Evolutionary conservation across 1,139 yeast species (phyloP), one percentile per base, ranked within the genome.

Genomic region (Magnusiomyces sp.): DNA sequence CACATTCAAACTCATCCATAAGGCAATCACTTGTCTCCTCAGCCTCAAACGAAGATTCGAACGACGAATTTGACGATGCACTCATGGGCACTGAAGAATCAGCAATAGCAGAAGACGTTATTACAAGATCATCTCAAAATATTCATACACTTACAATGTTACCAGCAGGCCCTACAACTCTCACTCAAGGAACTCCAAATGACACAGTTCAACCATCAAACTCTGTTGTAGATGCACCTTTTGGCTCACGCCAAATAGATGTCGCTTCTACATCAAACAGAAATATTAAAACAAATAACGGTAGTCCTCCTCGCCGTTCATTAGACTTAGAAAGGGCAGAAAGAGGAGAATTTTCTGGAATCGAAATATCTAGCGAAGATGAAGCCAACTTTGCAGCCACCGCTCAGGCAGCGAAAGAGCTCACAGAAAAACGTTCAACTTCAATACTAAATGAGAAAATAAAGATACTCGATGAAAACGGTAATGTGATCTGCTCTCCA

Each of bases 401-500:
- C 7, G 46, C 46, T 4, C 31, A 34, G 14, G 46, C 46, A 20
- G 46, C 46, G 2, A 16, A 34, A 14, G 14, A 34, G 13, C 34
- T 43, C 2, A 17, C 17, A 3, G 32, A 13, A n/a, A 34, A 43
- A 23, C 40, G 46, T 5, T 19, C 40, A 31, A 9, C 13, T 31
- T 31, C 11, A 31, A 13, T 31, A 9, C 9, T 13, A 31, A 31
- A 9, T 13, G 9, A 9, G 34, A 40, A 20, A 9, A 23, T 10
- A 11, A 23, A 17, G 9, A 31, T 17, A 5, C 20, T 43, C 2
- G 46, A 43, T 23, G 46, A 43, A 43, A 13, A 39, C 17, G 50
- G 51, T 5, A 49, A 40, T 20, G 38, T 41, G 1, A 14, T 49
- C 2, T 49, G 51, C 37, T 40, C 45, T 13, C 46, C 51, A 13